Percentiles rank a stretch among this genome's conserved stretches.
These are phyloP conservation scores for Blastocystis sp. DNA, from an alignment of 352 stramenopile species.

Conservation along the genomic window DNA sequence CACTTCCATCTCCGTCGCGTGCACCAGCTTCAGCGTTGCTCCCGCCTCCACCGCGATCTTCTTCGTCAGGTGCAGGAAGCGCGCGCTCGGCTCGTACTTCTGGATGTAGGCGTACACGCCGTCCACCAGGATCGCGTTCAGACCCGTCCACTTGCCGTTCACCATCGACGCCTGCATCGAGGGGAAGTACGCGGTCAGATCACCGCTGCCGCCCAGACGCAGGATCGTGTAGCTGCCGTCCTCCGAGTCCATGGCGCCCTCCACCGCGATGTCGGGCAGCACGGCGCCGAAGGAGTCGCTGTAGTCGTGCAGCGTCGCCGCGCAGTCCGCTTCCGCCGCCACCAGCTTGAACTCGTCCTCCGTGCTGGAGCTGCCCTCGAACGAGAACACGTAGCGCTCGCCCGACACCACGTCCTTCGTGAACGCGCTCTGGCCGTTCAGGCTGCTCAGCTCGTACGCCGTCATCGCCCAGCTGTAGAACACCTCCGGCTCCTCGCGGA, in stretches of 20 bases:
- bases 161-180: constrained; percentile 51
- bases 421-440: constrained; percentile 30
- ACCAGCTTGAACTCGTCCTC: constrained; percentile 55
- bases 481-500: constrained; percentile 22
- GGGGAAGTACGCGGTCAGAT: constrained; percentile 29
- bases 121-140: constrained; percentile 37
- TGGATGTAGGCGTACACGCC: constrained; percentile 19
- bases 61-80: not conserved
- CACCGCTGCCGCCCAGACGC: constrained; percentile 8
- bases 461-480: constrained; percentile 44
- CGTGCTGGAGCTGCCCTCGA: constrained; percentile 38
- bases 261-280: constrained; percentile 30
- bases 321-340: not conserved
- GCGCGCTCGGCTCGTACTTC: not conserved
- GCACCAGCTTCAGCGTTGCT: constrained; percentile 34
- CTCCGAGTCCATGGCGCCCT: not conserved
- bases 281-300: constrained; percentile 42
- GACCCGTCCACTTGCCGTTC: not conserved
- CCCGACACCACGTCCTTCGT: constrained; percentile 38
- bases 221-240: constrained; percentile 12
- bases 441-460: not conserved
- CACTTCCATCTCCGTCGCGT: not conserved
- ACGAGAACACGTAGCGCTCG: not conserved
- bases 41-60: constrained; percentile 9
- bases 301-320: not conserved